Percentiles rank a stretch among this genome's conserved stretches.
These are phyloP conservation scores for Syzygium aromaticum DNA, from an alignment of 345 rosid species.

Conservation along the genomic window DNA sequence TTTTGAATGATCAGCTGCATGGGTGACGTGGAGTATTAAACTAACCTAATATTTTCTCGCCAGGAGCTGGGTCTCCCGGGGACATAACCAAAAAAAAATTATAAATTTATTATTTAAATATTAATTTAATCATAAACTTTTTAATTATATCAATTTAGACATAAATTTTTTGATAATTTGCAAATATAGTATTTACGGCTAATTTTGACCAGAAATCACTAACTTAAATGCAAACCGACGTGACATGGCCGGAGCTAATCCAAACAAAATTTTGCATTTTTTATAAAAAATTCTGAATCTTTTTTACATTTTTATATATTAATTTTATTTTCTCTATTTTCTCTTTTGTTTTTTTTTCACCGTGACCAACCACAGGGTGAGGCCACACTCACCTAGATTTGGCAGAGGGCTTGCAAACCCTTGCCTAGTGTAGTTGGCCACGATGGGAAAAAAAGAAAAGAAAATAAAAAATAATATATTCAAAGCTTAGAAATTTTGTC, in stretches of 20 bases:
- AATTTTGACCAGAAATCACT: neutral
- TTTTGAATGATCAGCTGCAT: no score
- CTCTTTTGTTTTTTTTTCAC: neutral
- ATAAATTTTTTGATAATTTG: neutral
- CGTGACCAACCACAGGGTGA: no score
- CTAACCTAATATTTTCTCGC: no score
- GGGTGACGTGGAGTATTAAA: no score
- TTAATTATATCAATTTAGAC: no score
- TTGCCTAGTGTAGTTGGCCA: rapidly evolving
- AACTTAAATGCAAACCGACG: rapidly evolving
- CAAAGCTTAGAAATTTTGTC: neutral
- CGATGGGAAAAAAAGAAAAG: neutral
- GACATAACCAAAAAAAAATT: neutral
- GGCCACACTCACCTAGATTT: neutral
- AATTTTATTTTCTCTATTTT: no score
- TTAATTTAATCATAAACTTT: neutral
- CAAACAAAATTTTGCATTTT: neutral
- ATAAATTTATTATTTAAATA: neutral
- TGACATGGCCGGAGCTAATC: rapidly evolving
- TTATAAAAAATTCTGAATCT: neutral
- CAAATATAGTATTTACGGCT: neutral
- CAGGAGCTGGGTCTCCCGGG: neutral
- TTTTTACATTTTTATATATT: neutral
- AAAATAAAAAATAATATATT: neutral
- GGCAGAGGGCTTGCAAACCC: neutral